Percentiles rank a stretch among this genome's conserved stretches.
Conservation (phyloP, 306 rosid species). For the Glycyrrhiza uralensis region DNA sequence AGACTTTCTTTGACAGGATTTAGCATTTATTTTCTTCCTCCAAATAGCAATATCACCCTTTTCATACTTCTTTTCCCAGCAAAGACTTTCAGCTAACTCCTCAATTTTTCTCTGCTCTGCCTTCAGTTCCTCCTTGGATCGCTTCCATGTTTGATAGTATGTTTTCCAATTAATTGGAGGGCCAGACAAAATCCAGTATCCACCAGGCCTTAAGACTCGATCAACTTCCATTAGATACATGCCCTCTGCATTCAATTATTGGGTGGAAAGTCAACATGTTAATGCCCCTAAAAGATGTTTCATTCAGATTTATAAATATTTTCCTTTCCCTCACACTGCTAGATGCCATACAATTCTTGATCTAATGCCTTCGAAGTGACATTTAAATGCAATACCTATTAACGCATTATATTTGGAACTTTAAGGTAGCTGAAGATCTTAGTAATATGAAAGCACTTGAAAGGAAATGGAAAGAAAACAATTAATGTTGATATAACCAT, state of each 20-base stretch:
- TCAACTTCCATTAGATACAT: constrained; percentile 93
- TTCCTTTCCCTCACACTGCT: background rate
- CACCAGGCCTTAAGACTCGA: constrained; percentile 96
- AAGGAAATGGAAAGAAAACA: background rate
- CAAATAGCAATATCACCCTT: constrained; percentile 94
- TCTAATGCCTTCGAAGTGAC: background rate
- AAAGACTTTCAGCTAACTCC: constrained; percentile 78
- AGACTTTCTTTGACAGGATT: constrained; percentile 65
- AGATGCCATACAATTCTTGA: constrained; percentile 1
- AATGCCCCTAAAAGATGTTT: background rate
- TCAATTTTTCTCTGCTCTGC: constrained; percentile 86
- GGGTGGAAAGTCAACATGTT: constrained; percentile 6
- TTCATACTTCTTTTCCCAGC: constrained; percentile 99
- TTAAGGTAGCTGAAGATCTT: constrained; percentile 10
- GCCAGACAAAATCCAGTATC: constrained; percentile 94
- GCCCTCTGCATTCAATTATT: constrained; percentile 59
- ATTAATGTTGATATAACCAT: background rate
- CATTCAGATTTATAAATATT: constrained; percentile 4
- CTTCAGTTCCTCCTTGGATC: constrained; percentile 71
- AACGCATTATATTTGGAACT: background rate
- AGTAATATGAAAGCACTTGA: background rate
- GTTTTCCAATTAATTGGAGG: constrained; percentile 99
- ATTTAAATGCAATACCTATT: constrained; percentile 1
- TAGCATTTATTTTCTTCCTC: constrained; percentile 63
- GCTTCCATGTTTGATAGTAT: constrained; percentile 84